These are phyloP conservation scores for Colletotrichum neosansevieriae DNA, from an alignment of 2,329 filamentous ascomycete species.

Conservation along the genomic window DNA sequence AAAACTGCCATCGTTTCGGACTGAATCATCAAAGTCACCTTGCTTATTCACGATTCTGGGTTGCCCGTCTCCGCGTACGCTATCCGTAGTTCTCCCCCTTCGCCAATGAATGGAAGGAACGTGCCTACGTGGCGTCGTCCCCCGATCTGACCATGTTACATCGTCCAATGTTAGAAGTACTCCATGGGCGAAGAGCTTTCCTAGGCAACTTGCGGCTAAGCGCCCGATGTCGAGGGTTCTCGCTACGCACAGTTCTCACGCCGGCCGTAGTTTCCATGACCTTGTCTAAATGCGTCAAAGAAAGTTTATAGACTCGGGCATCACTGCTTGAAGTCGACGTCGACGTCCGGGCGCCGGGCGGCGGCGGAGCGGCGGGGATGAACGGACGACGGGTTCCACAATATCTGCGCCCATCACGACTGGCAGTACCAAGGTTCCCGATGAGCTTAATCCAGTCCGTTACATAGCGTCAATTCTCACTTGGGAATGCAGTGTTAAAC, in stretches of 20 bases:
- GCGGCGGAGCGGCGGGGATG: conserved; percentile 1
- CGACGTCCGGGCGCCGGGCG: conserved; percentile 9
- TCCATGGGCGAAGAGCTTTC: too few species aligned
- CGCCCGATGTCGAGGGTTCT: background rate
- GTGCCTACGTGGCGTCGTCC: too few species aligned
- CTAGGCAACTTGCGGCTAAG: background rate
- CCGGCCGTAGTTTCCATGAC: background rate
- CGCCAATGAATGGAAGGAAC: background rate
- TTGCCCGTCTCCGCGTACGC: background rate
- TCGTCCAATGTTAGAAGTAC: background rate
- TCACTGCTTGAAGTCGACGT: conserved; percentile 5
- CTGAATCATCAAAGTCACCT: conserved; percentile 15
- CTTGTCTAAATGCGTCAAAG: background rate
- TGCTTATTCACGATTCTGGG: background rate
- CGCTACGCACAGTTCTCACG: conserved; percentile 12
- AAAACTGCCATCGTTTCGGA: conserved; percentile 19
- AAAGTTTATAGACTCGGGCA: background rate
- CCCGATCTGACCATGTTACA: background rate
- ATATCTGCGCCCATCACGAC: conserved; percentile 8
- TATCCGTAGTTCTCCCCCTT: background rate
- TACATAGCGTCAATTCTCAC: conserved; percentile 3
- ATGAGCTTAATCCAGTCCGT: conserved; percentile 19
- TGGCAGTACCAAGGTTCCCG: conserved; percentile 13
- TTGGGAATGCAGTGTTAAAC: background rate
- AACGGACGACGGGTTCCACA: conserved; percentile 9